A percentile compares a stretch with the other conserved stretches of the same genome.
Conservation (phyloP, 805 yeast genomes). For the Starmerella vaccinii region DNA sequence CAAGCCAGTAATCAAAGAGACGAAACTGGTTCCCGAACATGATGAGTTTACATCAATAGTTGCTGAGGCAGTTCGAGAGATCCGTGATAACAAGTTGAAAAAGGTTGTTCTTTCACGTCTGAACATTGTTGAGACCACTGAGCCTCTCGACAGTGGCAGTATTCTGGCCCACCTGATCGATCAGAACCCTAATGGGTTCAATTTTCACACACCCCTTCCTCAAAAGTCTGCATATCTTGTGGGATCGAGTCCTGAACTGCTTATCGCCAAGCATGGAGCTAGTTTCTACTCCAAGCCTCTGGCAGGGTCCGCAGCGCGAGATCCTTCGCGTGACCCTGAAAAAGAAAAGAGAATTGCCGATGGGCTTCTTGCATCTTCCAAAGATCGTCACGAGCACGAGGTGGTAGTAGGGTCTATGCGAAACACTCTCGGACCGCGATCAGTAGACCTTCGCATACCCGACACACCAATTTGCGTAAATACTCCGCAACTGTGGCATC, state of each 20-base stretch:
- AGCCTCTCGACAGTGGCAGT: conserved; percentile 1
- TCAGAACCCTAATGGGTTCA: conserved; percentile 13
- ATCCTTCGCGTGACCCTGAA: background rate
- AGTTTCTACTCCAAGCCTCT: conserved; percentile 14
- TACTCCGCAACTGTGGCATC: conserved; percentile 16
- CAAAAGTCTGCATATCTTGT: conserved; percentile 6
- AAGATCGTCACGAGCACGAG: conserved; percentile 16
- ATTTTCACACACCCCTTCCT: conserved; percentile 16
- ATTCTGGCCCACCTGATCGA: conserved; percentile 6
- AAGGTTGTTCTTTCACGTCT: conserved; percentile 18
- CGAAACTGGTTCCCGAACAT: conserved; percentile 3
- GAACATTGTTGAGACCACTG: background rate
- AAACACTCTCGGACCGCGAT: background rate
- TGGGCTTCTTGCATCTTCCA: conserved; percentile 3
- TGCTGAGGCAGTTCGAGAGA: conserved; percentile 8
- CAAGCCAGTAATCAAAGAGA: background rate
- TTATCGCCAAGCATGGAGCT: conserved; percentile 11
- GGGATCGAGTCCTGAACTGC: conserved; percentile 18
- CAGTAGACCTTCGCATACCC: conserved; percentile 9
- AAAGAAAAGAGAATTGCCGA: background rate
- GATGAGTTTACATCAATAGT: conserved; percentile 12
- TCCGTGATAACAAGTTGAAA: conserved; percentile 3
- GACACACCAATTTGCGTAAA: background rate
- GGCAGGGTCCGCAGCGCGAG: conserved; percentile 19
- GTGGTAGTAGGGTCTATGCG: conserved; percentile 16